Base-by-base conservation (phyloP, 352 stramenopile genomes). In the Pythium sp. region DNA sequence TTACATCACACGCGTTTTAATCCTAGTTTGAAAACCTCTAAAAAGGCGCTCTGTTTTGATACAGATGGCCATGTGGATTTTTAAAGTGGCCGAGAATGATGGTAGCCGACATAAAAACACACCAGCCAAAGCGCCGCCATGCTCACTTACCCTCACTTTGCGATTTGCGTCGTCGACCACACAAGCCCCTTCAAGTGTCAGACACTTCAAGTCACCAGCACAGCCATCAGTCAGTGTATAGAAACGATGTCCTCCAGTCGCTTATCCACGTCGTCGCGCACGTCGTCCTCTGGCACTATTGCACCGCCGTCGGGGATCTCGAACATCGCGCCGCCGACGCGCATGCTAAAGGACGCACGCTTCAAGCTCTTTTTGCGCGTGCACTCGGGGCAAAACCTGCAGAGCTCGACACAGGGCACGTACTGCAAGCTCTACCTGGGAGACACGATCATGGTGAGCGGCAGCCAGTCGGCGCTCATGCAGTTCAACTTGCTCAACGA, bases 361-460 rank as follows among this genome's bases (percentile, higher is more conserved):
- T 90, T 84, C 67, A 88, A 79, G 56, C 74, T 93, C 58, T 90
- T 80, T 56, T 57, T 93, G 34, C 85, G 82, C 41, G 81, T 93
- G 28, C 82, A 91, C 65, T 92, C 84, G 58, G 82, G 76, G 38
- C 70, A 78, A 28, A 77, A 84, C 28, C 60, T 92, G 38, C 57
- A 81, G 28, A 70, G 70, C 5, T 71, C 80, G 26, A 69, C 80
- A 24, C 75, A 84, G 58, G 64, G 72, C 32, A 81, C 76, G 9
- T 93, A 91, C 71, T 90, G 80, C 63, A 93, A 90, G 68, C 55
- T 91, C n/a, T 91, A 93, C 54, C 43, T 91, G 36, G 85, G 82
- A 2, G 77, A 89, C 6, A 73, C 74, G 38, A 69, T 77, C 24
- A 79, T 91, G 28, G 68, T 84, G 51, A 79, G 69, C 30, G 79